A percentile compares a stretch with the other conserved stretches of the same genome.
These are phyloP conservation scores for Pleurotus cornucopiae DNA, from an alignment of 768 basidiomycete genomes.

Conservation along the genomic window DNA sequence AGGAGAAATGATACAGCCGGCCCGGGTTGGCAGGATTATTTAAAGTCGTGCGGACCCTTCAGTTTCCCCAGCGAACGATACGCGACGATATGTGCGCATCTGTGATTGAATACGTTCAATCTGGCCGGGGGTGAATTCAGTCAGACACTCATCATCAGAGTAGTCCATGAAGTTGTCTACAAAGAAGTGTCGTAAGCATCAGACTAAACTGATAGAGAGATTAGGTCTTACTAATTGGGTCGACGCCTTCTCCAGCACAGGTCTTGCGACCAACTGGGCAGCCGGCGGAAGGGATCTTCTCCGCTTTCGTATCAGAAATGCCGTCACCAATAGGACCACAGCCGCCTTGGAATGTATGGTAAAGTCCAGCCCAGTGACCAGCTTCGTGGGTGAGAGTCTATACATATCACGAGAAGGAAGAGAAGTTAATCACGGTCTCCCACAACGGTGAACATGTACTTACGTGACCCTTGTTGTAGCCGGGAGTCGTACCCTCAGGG, in stretches of 20 bases:
- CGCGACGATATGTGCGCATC: constrained; percentile 39
- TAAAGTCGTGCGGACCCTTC: neutral
- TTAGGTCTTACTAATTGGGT: constrained; percentile 4
- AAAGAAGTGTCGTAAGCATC: constrained; percentile 31
- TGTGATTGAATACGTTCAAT: constrained; percentile 33
- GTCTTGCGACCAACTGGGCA: constrained; percentile 26
- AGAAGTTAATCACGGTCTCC: constrained; percentile 12
- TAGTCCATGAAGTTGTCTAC: constrained; percentile 28
- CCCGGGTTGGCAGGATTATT: too few relatives aligned
- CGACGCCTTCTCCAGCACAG: neutral
- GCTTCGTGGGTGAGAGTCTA: constrained; percentile 54
- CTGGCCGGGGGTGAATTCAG: constrained; percentile 43
- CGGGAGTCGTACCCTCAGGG: constrained; percentile 36
- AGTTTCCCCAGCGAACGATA: constrained; percentile 13
- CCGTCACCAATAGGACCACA: constrained; percentile 35
- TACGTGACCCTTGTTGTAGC: constrained; percentile 40
- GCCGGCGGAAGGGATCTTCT: constrained; percentile 36
- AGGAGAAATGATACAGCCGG: too few relatives aligned
- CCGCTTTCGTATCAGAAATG: constrained; percentile 44
- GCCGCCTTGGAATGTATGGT: constrained; percentile 56
- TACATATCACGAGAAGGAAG: neutral
- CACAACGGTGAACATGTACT: constrained; percentile 15
- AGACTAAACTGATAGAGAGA: neutral
- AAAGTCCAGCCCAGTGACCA: constrained; percentile 58
- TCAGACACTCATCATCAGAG: constrained; percentile 43